Evolutionary conservation across 495 filamentous ascomycete genomes (phyloP), one percentile per base, ranked within the genome.

Genomic region (Aspergillus leporis): DNA sequence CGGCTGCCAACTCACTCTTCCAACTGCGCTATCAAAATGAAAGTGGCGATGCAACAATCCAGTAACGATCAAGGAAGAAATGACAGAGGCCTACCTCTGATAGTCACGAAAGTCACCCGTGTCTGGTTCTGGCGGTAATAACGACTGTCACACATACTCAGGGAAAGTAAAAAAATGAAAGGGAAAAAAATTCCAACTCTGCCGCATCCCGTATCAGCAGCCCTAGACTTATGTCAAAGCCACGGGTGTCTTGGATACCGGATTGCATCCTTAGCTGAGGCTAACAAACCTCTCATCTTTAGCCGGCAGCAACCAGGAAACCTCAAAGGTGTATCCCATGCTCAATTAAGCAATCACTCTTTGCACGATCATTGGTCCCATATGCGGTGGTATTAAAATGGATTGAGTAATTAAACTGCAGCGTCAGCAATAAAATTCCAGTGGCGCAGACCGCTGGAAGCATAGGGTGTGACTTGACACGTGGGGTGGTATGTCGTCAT

Each of bases 381-480:
- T 22, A 47, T 47, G 21, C 43, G 7, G 19, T 47, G 43, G 18
- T 4, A 1, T 19, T 1, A 6, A 5, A 1, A n/a, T 23, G 19
- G 19, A 47, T 7, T 21, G 19, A 23, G 38, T n/a, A 5, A 23
- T 21, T 1, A 22, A 23, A 23, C 19, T 23, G 12, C 43, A 47
- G 43, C 18, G n/a, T 23, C 43, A 22, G 21, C 19, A 23, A 47
- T 1, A 16, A 16, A 41, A n/a, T 16, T 18, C 38, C 38, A 41
- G 38, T 41, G 38, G 14, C 14, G 38, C 14, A 41, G 38, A 14
- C 38, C 38, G 16, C 38, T 41, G 38, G 19, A 9, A n/a, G 19
- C 43, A 47, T 47, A n/a, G 21, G 19, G 19, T 23, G 43, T 47
- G 43, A 40, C 36, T 40, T 40, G 36, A 47, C 18, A 47, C 43